A percentile compares a stretch with the other conserved stretches of the same genome.
Conservation (phyloP, 2,329 filamentous ascomycete genomes). For the Pseudocercospora cruenta region DNA sequence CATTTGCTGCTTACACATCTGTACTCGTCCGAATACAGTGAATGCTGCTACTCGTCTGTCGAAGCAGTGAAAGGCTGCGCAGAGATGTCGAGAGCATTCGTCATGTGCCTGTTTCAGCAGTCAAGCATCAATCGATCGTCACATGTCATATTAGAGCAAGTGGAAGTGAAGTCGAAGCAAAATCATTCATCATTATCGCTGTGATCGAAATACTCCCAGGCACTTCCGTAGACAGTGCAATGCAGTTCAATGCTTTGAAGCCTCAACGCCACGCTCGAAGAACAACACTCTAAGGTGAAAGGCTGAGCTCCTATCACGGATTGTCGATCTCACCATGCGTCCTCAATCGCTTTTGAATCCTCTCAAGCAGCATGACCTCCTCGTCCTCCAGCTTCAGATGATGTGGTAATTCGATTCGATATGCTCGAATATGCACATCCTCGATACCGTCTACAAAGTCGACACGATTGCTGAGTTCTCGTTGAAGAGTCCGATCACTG, state of each 20-base stretch:
- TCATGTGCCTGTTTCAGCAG: neutral
- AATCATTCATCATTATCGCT: neutral
- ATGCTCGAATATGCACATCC: conserved; percentile 39
- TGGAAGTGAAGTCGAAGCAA: neutral
- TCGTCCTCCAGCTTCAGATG: conserved; percentile 41
- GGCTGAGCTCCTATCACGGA: neutral
- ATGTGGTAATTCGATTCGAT: conserved; percentile 41
- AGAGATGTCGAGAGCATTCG: neutral
- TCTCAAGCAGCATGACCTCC: conserved; percentile 42
- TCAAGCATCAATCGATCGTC: neutral
- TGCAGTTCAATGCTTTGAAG: neutral
- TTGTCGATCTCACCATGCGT: conserved; percentile 19
- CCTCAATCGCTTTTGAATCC: conserved; percentile 40
- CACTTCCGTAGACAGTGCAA: neutral
- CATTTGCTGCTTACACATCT: neutral
- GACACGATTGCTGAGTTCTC: conserved; percentile 26
- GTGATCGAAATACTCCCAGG: neutral
- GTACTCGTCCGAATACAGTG: neutral
- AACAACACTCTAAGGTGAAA: neutral
- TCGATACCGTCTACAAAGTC: conserved; percentile 24
- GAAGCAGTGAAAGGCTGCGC: neutral
- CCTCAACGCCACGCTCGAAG: conserved; percentile 1
- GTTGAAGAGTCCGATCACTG: conserved; percentile 24
- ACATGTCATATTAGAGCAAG: neutral
- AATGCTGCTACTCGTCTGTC: neutral